Conservation (phyloP, 1,139 yeast species). For the Protomyces lactucae-debilis region DNA sequence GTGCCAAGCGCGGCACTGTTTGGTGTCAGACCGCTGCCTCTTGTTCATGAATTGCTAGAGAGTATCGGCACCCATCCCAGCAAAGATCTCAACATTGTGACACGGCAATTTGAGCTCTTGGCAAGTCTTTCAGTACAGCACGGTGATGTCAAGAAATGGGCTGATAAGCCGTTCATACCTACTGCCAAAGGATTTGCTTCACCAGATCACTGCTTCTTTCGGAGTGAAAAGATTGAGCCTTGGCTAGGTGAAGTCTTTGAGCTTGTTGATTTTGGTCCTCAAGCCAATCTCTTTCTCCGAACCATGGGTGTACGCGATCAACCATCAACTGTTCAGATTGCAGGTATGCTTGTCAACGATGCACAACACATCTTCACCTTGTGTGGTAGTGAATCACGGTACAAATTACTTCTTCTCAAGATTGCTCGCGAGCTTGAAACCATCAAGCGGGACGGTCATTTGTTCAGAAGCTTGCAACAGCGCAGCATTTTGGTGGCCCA, state of each 20-base stretch:
- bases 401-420: constrained; percentile 36
- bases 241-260: constrained; percentile 38
- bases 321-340: constrained; percentile 40
- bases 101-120: constrained; percentile 38
- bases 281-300: constrained; percentile 38
- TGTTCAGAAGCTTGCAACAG: constrained; percentile 37
- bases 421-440: constrained; percentile 37
- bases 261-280: constrained; percentile 35
- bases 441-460: constrained; percentile 33
- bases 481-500: constrained; percentile 39
- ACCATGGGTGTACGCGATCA: constrained; percentile 40
- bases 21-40: constrained; percentile 39
- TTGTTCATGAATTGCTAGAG: constrained; percentile 34
- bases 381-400: constrained; percentile 35
- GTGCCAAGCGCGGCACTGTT: constrained; percentile 37
- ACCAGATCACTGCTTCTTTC: constrained; percentile 27
- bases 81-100: constrained; percentile 33
- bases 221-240: constrained; percentile 27
- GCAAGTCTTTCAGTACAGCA: constrained; percentile 35
- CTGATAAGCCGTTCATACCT: constrained; percentile 37
- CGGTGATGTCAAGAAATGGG: constrained; percentile 33
- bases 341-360: constrained; percentile 36
- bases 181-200: constrained; percentile 28
- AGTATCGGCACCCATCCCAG: constrained; percentile 38
- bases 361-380: constrained; percentile 38